Base-by-base conservation (phyloP, 1,284 basidiomycete genomes). In the Takashimella koratensis region DNA sequence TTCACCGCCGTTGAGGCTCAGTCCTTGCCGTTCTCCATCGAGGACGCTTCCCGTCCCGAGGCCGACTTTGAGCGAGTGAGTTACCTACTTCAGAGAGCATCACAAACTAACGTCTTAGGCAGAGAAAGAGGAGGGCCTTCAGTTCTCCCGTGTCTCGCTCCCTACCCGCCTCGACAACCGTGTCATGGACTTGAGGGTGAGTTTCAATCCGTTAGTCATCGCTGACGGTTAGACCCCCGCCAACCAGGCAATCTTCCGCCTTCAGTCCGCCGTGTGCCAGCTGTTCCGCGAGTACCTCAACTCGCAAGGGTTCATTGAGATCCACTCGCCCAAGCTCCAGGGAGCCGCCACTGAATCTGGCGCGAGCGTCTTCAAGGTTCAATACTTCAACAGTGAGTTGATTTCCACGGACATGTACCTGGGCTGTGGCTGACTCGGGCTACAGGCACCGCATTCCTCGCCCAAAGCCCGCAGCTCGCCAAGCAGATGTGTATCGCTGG, bases 401-500 rank as follows among this genome's bases (percentile, higher is more conserved):
- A 16, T 26, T n/a, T 26, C 16, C 27, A 19, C 26, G 16, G 13
- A 6, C 25, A 12, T 44, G 5, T n/a, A 45, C 12, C 8, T 3
- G 43, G 3, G 5, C 23, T 42, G 5, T 6, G 41, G 3, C 45
- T 47, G 30, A 51, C 49, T 27, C 2, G 24, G 41, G 43, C 13
- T 47, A 21, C 42, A 68, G 67, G 63, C 20, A 83, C 78, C 62
- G 96, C 96, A 1, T 98, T 84, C 81, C 83, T 99, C 24, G 96
- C 96, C 5, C 96, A 99, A 76, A 91, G 87, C 46, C 96, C 96
- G 43, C 96, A 99, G 75, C 81, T 98, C 13, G 90, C 91, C 47
- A 99, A 99, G 78, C 96, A 99, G 78, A 98, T 98, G 96, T 91
- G 90, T 56, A 98, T 99, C 65, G 91, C 95, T 30, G 92, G 92